Base-by-base conservation (phyloP, 1,284 basidiomycete species). In the Cryptococcus amylolentus region DNA sequence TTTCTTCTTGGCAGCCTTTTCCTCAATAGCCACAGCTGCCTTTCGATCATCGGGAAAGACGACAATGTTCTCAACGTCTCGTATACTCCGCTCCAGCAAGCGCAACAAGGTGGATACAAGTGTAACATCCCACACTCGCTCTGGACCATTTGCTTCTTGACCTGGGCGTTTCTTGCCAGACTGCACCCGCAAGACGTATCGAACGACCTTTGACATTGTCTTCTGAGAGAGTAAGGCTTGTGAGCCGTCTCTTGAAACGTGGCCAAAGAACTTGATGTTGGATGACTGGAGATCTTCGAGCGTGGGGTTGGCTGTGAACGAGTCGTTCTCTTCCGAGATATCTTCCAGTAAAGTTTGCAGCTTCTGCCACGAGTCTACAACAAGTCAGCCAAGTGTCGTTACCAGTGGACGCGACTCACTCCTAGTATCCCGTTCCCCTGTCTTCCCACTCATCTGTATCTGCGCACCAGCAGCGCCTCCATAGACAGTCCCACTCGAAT, bases 241-340 rank as follows among this genome's bases (percentile, higher is more conserved):
- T 5, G 81, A 77, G 46, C 80, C 77, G 49, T 88, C 85, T 14
- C 75, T 64, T 0, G 86, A 86, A 13, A 84, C 75, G 2, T 78
- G 67, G 1, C 86, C 86, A 67, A 93, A 92, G 71, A 83, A 88
- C 4, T 85, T 83, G 5, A 69, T 64, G 23, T 53, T 51, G 0
- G 61, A 46, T 8, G 26, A 27, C 0, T 57, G 49, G 13, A 91
- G 76, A 54, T 85, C 83, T 13, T 76, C 69, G 5, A 80, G 61
- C 41, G 84, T 81, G 1, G 83, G 78, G 57, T 88, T 86, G 1
- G 86, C 81, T 2, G 88, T 83, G 20, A 95, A 80, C 0, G 83
- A 75, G 69, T 95, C 92, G 68, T 94, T 88, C 0, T 91, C 89
- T 70, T 94, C 90, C 63, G 94, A 89, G 20, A 95, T 83, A 55